Conservation (phyloP, 495 filamentous ascomycete species). For the Penicillium bovifimosum region DNA sequence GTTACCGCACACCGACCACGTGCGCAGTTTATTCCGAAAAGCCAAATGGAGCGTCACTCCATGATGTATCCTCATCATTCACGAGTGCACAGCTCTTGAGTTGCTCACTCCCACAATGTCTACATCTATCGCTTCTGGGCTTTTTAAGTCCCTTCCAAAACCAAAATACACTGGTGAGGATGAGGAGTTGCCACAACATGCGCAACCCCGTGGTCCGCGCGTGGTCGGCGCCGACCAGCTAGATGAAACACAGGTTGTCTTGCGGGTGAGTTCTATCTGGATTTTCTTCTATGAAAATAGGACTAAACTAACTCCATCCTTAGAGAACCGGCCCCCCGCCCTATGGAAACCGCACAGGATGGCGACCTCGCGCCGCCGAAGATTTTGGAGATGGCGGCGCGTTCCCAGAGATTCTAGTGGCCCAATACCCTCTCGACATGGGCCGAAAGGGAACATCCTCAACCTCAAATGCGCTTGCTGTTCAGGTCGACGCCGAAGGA, state of each 20-base stretch:
- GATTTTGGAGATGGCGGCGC: conserved; percentile 96
- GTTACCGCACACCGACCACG: conserved; percentile 12
- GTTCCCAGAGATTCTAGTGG: conserved; percentile 89
- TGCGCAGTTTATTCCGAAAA: conserved; percentile 20
- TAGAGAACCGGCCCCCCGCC: conserved; percentile 80
- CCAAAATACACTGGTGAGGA: conserved; percentile 84
- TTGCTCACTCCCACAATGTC: conserved; percentile 43
- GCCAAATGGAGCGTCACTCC: conserved; percentile 14
- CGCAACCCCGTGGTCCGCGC: conserved; percentile 69
- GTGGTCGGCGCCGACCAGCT: conserved; percentile 72
- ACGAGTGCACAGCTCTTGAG: conserved; percentile 13
- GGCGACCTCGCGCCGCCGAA: conserved; percentile 78
- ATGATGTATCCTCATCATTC: conserved; percentile 11
- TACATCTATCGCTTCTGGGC: conserved; percentile 64
- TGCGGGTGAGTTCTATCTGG: conserved; percentile 54
- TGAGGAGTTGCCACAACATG: conserved; percentile 68
- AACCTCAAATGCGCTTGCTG: conserved; percentile 79
- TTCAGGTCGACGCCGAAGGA: conserved; percentile 85
- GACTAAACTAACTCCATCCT: conserved; percentile 1
- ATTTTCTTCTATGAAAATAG: not conserved
- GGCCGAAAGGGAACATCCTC: conserved; percentile 66
- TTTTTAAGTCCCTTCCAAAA: conserved; percentile 79
- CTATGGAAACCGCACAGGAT: conserved; percentile 77
- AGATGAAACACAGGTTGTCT: conserved; percentile 79
- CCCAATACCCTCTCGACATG: conserved; percentile 95